phyloP scores from a whole-genome alignment of 2,329 filamentous ascomycete species.

The Penicillium brevicompactum region DNA sequence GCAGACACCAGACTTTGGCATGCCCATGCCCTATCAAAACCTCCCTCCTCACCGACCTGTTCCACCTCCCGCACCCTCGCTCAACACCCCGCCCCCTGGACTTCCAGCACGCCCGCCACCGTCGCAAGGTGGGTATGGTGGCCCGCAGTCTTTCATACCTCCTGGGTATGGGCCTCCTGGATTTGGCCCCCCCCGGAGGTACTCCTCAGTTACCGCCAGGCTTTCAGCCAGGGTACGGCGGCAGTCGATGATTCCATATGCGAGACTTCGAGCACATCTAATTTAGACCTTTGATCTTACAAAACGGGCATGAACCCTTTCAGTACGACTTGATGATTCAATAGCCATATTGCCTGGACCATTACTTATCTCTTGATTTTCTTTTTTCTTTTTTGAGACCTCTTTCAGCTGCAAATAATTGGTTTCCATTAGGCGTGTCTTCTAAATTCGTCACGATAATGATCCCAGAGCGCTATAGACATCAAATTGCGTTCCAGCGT shows the following conservation, averaged over 20 bases:
- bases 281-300: background rate
- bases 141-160: slow-evolving; percentile 51
- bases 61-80: slow-evolving; percentile 55
- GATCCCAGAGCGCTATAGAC: no score
- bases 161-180: slow-evolving; percentile 55
- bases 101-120: slow-evolving; percentile 71
- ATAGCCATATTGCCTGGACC: background rate
- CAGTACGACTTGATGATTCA: slow-evolving; percentile 15
- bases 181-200: slow-evolving; percentile 43
- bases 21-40: slow-evolving; percentile 45
- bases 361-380: background rate
- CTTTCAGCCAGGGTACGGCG: slow-evolving; percentile 43
- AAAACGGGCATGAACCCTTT: background rate
- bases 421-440: no score
- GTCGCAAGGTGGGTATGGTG: slow-evolving; percentile 68
- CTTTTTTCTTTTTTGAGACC: background rate
- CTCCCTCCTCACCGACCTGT: slow-evolving; percentile 55
- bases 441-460: no score
- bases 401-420: no score
- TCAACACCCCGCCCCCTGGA: slow-evolving; percentile 52
- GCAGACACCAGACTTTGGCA: slow-evolving; percentile 33
- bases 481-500: no score
- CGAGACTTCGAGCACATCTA: background rate
- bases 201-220: slow-evolving; percentile 43
- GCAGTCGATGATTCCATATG: slow-evolving; percentile 34